phyloP scores from a whole-genome alignment of 1,284 basidiomycete species.

The Spongiforma sp. region DNA sequence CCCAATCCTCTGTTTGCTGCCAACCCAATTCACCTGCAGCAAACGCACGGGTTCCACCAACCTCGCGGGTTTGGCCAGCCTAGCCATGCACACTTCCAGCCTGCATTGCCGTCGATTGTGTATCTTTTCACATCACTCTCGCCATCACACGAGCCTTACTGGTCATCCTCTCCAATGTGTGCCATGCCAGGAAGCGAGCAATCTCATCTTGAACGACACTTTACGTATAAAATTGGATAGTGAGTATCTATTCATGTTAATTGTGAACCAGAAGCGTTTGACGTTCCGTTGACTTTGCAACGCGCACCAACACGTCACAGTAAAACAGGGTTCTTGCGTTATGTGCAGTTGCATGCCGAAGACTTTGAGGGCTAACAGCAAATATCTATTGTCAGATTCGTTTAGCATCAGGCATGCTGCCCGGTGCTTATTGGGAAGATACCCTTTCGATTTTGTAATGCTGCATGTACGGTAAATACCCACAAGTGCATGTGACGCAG shows the following conservation, averaged over 20 bases:
- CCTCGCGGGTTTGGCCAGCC: conserved; percentile 12
- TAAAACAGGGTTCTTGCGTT: conserved; percentile 37
- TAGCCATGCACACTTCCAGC: conserved; percentile 16
- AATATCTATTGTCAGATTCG: neutral
- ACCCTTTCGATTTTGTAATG: too few relatives aligned
- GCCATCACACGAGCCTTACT: conserved; percentile 39
- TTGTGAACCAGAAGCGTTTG: too few relatives aligned
- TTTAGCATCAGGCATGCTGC: too few relatives aligned
- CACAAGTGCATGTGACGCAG: too few relatives aligned
- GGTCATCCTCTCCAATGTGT: conserved; percentile 41
- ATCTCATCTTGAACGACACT: conserved; percentile 37
- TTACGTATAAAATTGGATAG: conserved; percentile 44
- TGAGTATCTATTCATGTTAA: too few relatives aligned
- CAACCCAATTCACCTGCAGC: conserved; percentile 20
- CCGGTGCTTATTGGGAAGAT: neutral
- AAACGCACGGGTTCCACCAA: conserved; percentile 25
- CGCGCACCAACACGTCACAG: neutral
- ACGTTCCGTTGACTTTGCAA: too few relatives aligned
- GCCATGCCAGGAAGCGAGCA: conserved; percentile 24
- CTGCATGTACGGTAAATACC: too few relatives aligned
- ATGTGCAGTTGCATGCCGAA: conserved; percentile 35
- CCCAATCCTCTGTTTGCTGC: conserved; percentile 9
- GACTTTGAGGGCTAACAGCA: conserved; percentile 30
- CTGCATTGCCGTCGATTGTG: conserved; percentile 40
- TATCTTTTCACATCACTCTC: conserved; percentile 44